Conservation (phyloP, 106 monocot genomes). For the Acorus calamus region DNA sequence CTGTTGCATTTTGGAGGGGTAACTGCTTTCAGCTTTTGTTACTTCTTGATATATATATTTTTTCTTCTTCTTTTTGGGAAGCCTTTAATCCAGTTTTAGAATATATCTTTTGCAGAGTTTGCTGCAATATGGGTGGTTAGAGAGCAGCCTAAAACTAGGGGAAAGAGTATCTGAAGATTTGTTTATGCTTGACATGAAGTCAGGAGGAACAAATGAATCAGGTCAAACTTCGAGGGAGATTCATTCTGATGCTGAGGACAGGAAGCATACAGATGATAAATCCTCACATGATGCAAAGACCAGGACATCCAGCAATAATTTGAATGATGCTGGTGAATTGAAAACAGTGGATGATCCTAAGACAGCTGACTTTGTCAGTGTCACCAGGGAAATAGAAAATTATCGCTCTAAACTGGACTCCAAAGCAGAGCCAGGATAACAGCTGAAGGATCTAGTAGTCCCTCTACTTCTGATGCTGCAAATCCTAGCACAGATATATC, state of each 20-base stretch:
- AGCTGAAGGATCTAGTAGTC: slow-evolving; percentile 6
- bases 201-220: slow-evolving; percentile 15
- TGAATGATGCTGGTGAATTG: slow-evolving; percentile 5
- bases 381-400: not conserved
- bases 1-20: slow-evolving; percentile 48
- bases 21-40: slow-evolving; percentile 7
- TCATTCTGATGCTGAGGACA: slow-evolving; percentile 5
- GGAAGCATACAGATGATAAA: slow-evolving; percentile 10
- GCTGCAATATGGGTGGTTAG: slow-evolving; percentile 63
- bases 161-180: slow-evolving; percentile 37
- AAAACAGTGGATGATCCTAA: not conserved
- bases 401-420: not conserved
- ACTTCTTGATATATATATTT: not conserved
- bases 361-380: not conserved
- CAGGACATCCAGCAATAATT: slow-evolving; percentile 9
- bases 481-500: slow-evolving; percentile 7
- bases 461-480: not conserved
- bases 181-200: slow-evolving; percentile 26
- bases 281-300: slow-evolving; percentile 1
- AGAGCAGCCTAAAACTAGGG: slow-evolving; percentile 67
- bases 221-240: not conserved
- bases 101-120: slow-evolving; percentile 31
- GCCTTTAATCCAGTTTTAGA: no score
- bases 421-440: not conserved
- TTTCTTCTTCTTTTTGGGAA: no score